Conservation (phyloP, 768 basidiomycete species). For the Clathrus columnatus region DNA sequence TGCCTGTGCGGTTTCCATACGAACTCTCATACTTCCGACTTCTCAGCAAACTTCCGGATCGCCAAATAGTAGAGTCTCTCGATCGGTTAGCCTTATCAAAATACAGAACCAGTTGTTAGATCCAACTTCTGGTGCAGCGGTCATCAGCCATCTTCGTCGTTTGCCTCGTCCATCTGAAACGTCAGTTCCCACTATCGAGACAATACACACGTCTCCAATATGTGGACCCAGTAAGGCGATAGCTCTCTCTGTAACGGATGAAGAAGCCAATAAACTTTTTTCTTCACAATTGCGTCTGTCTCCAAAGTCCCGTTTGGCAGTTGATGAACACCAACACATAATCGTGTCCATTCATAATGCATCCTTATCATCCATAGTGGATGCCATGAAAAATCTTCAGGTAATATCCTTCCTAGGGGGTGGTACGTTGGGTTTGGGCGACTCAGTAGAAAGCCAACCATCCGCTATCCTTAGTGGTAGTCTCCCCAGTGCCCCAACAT, state of each 20-base stretch:
- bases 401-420: conserved; percentile 50
- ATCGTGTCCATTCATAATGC: conserved; percentile 32
- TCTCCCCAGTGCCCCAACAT: conserved; percentile 64
- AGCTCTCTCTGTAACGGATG: conserved; percentile 56
- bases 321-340: background rate
- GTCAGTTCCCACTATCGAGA: conserved; percentile 15
- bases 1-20: conserved; percentile 53
- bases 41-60: conserved; percentile 22
- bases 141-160: conserved; percentile 60
- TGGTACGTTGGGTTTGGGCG: conserved; percentile 59
- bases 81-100: conserved; percentile 43
- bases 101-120: conserved; percentile 60
- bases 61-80: conserved; percentile 26
- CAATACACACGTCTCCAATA: conserved; percentile 12
- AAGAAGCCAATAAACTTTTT: conserved; percentile 50
- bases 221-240: conserved; percentile 66
- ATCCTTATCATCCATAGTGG: conserved; percentile 40
- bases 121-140: conserved; percentile 57
- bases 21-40: conserved; percentile 51
- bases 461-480: conserved; percentile 64
- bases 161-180: conserved; percentile 43
- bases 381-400: conserved; percentile 49
- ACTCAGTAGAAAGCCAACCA: conserved; percentile 47
- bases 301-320: conserved; percentile 20
- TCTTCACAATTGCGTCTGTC: conserved; percentile 30